Evolutionary conservation across 768 basidiomycete species (phyloP).

Genomic region (Pluteus cervinus): DNA sequence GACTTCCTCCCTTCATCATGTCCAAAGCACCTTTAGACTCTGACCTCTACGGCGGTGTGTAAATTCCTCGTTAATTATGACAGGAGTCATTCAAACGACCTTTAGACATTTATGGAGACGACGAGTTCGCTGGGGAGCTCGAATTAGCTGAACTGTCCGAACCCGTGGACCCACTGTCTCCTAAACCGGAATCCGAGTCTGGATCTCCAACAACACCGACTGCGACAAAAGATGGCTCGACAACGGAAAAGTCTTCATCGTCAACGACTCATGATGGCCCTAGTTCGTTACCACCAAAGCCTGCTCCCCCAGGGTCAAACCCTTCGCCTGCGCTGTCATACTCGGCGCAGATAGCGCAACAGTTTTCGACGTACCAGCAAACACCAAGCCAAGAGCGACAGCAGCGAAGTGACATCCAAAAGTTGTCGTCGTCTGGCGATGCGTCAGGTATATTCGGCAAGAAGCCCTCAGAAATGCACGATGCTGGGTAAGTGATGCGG

Average conservation of each 20-base stretch:
- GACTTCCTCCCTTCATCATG: no score
- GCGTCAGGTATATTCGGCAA: conserved; percentile 50
- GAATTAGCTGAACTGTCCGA: conserved; percentile 1
- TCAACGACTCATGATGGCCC: conserved; percentile 13
- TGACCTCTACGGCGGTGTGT: conserved; percentile 30
- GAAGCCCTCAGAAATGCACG: conserved; percentile 71
- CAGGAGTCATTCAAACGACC: not conserved
- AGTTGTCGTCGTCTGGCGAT: conserved; percentile 17
- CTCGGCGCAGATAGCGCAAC: conserved; percentile 60
- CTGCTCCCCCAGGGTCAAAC: conserved; percentile 15
- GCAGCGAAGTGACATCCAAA: conserved; percentile 26
- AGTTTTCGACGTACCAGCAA: conserved; percentile 59
- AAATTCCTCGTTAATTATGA: conserved; percentile 22
- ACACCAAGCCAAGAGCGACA: conserved; percentile 61
- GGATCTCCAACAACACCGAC: conserved; percentile 2
- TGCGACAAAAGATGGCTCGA: not conserved
- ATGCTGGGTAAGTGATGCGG: conserved; percentile 73
- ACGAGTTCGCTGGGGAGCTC: conserved; percentile 31
- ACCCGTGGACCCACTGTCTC: not conserved
- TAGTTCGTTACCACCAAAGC: conserved; percentile 22
- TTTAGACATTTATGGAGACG: conserved; percentile 50
- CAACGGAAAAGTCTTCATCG: conserved; percentile 11
- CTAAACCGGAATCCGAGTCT: conserved; percentile 3
- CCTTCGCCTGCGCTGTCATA: conserved; percentile 38
- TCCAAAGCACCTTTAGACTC: conserved; percentile 18